Base-by-base conservation (phyloP, 768 basidiomycete genomes). In the Tulasnella sp. region DNA sequence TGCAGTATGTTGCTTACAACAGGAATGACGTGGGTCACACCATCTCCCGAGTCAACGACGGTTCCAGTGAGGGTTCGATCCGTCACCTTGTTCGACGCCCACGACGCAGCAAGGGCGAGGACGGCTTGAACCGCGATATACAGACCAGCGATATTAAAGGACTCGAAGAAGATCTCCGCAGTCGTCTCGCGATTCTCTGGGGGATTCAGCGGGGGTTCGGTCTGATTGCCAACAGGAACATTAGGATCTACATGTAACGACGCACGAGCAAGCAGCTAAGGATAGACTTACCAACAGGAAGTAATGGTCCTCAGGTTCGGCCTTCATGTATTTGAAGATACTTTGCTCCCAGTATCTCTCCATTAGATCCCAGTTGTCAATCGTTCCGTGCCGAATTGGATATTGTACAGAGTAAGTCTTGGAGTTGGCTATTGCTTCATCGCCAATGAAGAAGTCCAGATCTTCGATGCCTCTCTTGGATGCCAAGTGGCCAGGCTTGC, bases 61-160 rank as follows among this genome's bases (percentile, higher is more conserved):
- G 97, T 98, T 71, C 97, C 97, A 0, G 96, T 98, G 75, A 97
- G 88, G 0, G 94, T 96, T 78, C 96, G 91, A 83, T 97, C 94
- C 29, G 89, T 89, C 78, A 93, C 93, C 78, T 91, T 89, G 83
- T 91, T 93, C 77, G 93, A 96, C 0, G 95, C 89, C 97, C 97
- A 99, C 0, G 95, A 96, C 0, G 97, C 97, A 4, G 97, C 97
- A 78, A 99, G 92, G 0, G 97, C 97, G 12, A 99, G 91, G 6
- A 99, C 97, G 42, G 97, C 97, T 83, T 99, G 97, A 0, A 99
- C 97, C 72, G 96, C 97, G 80, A 99, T 99, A 84, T 99, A 99
- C 64, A 98, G 88, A 29, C 97, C 97, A 82, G 96, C 93, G 85
- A 98, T 96, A 84, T 99, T 99, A 90, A 99, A 99, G 0, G 95